Evolutionary conservation across 2,329 filamentous ascomycete species (phyloP).

Genomic region (Beauveria caledonica): DNA sequence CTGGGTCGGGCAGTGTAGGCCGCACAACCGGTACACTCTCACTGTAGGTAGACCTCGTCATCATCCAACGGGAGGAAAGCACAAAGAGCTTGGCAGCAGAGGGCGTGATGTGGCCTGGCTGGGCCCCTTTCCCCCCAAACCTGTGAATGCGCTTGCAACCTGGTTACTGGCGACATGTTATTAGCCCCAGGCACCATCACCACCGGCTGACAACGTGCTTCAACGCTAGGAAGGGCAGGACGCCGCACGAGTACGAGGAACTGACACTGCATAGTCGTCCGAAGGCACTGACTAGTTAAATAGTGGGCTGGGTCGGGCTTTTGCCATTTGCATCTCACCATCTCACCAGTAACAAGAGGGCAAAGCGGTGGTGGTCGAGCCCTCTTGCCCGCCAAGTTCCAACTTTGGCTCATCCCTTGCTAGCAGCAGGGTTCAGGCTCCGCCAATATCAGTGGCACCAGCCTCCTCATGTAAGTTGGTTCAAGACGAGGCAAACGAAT

Average conservation of each 20-base stretch:
- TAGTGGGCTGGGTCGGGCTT: neutral
- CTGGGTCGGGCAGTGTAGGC: neutral
- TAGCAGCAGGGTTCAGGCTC: constrained; percentile 1
- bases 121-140: neutral
- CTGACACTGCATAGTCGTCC: constrained; percentile 1
- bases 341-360: neutral
- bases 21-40: neutral
- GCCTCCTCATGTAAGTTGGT: neutral
- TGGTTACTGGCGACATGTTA: neutral
- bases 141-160: neutral
- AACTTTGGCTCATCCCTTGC: neutral
- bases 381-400: neutral
- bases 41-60: neutral
- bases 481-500: neutral
- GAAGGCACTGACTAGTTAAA: constrained; percentile 6
- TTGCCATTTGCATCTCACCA: constrained; percentile 1
- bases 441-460: neutral
- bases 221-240: neutral
- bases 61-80: neutral
- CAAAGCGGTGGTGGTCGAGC: neutral
- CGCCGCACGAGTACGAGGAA: neutral
- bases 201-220: neutral
- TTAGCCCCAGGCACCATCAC: constrained; percentile 6
- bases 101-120: neutral
- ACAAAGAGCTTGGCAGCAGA: neutral